These are phyloP conservation scores for Cryptosporidium bovis DNA, from an alignment of 169 alveolate genomes.

Conservation along the genomic window DNA sequence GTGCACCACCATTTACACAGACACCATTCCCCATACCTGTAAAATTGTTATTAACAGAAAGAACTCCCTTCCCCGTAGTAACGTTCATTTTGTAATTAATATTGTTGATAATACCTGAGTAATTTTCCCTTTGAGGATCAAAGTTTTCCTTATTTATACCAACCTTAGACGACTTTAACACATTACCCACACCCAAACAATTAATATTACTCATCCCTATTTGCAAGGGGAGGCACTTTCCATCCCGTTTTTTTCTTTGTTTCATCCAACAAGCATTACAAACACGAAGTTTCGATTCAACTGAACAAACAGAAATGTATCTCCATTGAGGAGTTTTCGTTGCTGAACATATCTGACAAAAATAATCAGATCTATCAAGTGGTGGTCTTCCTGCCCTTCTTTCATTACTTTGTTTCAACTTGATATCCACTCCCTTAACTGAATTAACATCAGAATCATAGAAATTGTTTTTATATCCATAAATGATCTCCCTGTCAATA, in stretches of 20 bases:
- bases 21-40: slow-evolving; percentile 6
- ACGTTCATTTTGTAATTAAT: slow-evolving; percentile 15
- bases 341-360: slow-evolving; percentile 73
- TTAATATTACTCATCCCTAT: slow-evolving; percentile 29
- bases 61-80: slow-evolving; percentile 4
- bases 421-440: slow-evolving; percentile 49
- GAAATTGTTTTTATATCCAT: slow-evolving; percentile 16
- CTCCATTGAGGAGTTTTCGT: slow-evolving; percentile 75
- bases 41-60: background rate
- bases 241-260: slow-evolving; percentile 69
- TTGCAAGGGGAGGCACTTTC: slow-evolving; percentile 38
- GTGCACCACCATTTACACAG: background rate
- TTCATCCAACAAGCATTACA: slow-evolving; percentile 75
- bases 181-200: slow-evolving; percentile 15
- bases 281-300: slow-evolving; percentile 53
- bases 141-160: slow-evolving; percentile 47
- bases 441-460: slow-evolving; percentile 46
- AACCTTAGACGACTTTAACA: slow-evolving; percentile 29
- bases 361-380: slow-evolving; percentile 67
- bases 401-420: slow-evolving; percentile 64
- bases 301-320: slow-evolving; percentile 66
- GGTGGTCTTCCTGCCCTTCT: slow-evolving; percentile 75
- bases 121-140: slow-evolving; percentile 64
- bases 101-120: slow-evolving; percentile 10
- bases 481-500: slow-evolving; percentile 21